Evolutionary conservation across 73 alveolate species (phyloP).

Genomic region (Uronychia setigera): DNA sequence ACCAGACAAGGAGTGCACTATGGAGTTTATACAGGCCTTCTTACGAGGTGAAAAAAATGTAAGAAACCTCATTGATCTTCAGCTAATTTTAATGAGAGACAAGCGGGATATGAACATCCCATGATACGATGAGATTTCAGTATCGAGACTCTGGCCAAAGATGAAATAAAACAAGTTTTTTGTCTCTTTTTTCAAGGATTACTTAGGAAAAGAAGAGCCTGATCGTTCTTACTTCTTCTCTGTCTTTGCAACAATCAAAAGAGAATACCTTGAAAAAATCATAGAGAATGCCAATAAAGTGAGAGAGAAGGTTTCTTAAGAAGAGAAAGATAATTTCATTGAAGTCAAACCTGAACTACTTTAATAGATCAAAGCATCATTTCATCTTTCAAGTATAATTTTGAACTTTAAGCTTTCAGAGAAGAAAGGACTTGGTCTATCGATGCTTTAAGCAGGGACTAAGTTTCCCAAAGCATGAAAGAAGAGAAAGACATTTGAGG

Average conservation of each 20-base stretch:
- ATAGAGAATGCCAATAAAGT: neutral
- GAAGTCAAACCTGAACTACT: neutral
- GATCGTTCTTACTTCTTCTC: neutral
- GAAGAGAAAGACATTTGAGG: too few relatives aligned
- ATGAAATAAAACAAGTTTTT: neutral
- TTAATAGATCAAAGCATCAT: neutral
- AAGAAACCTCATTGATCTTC: too few relatives aligned
- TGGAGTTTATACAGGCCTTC: too few relatives aligned
- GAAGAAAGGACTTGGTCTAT: too few relatives aligned
- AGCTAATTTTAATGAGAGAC: neutral
- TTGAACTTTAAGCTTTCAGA: too few relatives aligned
- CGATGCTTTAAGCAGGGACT: too few relatives aligned
- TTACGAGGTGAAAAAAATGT: too few relatives aligned
- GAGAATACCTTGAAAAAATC: neutral
- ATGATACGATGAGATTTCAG: neutral
- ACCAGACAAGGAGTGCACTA: too few relatives aligned
- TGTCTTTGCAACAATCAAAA: neutral
- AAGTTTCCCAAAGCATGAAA: too few relatives aligned
- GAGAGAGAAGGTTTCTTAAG: neutral
- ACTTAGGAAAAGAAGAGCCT: neutral
- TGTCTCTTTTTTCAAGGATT: neutral
- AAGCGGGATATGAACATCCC: neutral
- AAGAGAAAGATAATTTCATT: neutral
- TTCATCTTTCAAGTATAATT: too few relatives aligned
- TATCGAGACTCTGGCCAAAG: neutral